Percentiles rank a stretch among this genome's conserved stretches.
Conservation (phyloP, 768 basidiomycete species). For the Psilocybe azurescens region DNA sequence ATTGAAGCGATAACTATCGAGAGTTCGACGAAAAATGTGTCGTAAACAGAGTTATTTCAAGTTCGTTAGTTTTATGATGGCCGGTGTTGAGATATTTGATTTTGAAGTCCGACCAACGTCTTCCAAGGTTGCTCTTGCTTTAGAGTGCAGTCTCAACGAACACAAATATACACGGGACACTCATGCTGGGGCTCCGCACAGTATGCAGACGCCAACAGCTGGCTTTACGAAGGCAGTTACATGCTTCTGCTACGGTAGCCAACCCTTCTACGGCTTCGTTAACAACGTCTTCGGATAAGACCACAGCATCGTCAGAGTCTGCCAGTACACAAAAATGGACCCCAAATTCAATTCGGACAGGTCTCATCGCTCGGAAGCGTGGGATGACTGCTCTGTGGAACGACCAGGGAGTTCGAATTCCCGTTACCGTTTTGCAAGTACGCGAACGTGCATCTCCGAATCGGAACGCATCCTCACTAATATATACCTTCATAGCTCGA, state of each 20-base stretch:
- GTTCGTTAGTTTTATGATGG: neutral
- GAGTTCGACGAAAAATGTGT: neutral
- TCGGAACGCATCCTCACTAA: neutral
- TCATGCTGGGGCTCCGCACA: constrained; percentile 61
- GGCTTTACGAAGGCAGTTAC: constrained; percentile 44
- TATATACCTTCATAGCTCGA: constrained; percentile 59
- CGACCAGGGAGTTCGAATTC: constrained; percentile 82
- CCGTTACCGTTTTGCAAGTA: constrained; percentile 96
- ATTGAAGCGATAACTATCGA: constrained; percentile 32
- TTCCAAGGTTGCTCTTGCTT: constrained; percentile 12
- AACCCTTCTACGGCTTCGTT: constrained; percentile 31
- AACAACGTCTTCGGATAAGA: constrained; percentile 29
- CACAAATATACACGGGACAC: constrained; percentile 9
- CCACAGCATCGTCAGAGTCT: constrained; percentile 21
- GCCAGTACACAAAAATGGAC: constrained; percentile 69
- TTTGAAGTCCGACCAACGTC: constrained; percentile 32
- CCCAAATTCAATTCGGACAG: constrained; percentile 85
- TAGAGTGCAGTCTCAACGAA: constrained; percentile 3
- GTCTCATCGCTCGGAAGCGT: constrained; percentile 91
- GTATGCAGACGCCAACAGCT: constrained; percentile 42
- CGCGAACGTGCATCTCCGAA: constrained; percentile 22
- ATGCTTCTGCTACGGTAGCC: constrained; percentile 42
- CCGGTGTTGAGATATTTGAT: constrained; percentile 10
- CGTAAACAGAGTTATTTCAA: neutral
- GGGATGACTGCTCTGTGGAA: constrained; percentile 97